Evolutionary conservation across 495 filamentous ascomycete genomes (phyloP).

Genomic region (Daldinia grandis): DNA sequence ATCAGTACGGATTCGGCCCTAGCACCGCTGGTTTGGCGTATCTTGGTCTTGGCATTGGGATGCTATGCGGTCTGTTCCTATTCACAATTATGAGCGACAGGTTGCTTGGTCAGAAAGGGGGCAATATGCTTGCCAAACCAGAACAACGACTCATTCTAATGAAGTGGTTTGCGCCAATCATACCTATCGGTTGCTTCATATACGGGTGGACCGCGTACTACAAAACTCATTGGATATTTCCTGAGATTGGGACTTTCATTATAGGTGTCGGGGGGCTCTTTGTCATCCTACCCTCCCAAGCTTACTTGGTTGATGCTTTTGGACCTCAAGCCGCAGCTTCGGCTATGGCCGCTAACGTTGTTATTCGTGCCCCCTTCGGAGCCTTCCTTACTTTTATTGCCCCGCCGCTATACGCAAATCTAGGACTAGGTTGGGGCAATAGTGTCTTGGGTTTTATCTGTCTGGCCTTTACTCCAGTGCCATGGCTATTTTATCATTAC

Average conservation of each 20-base stretch:
- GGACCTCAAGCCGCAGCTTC: constrained; percentile 59
- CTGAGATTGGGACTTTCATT: constrained; percentile 55
- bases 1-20: constrained; percentile 46
- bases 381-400: constrained; percentile 61
- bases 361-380: constrained; percentile 56
- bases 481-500: constrained; percentile 56
- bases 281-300: constrained; percentile 54
- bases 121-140: constrained; percentile 10
- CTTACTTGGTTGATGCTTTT: constrained; percentile 62
- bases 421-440: constrained; percentile 63
- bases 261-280: constrained; percentile 56
- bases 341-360: constrained; percentile 54
- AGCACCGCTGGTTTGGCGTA: constrained; percentile 53
- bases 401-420: constrained; percentile 50
- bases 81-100: constrained; percentile 51
- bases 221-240: constrained; percentile 57
- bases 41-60: constrained; percentile 61
- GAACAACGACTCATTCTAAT: constrained; percentile 40
- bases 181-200: constrained; percentile 33
- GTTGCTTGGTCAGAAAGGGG: constrained; percentile 19
- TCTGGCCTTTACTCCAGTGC: constrained; percentile 51
- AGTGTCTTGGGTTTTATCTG: constrained; percentile 59
- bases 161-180: constrained; percentile 41
- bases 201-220: constrained; percentile 51
- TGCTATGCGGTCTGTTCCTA: constrained; percentile 34